Percentiles rank a stretch among this genome's conserved stretches.
phyloP scores from a whole-genome alignment of 2,329 filamentous ascomycete species.

The Cordyceps cateniannulata region DNA sequence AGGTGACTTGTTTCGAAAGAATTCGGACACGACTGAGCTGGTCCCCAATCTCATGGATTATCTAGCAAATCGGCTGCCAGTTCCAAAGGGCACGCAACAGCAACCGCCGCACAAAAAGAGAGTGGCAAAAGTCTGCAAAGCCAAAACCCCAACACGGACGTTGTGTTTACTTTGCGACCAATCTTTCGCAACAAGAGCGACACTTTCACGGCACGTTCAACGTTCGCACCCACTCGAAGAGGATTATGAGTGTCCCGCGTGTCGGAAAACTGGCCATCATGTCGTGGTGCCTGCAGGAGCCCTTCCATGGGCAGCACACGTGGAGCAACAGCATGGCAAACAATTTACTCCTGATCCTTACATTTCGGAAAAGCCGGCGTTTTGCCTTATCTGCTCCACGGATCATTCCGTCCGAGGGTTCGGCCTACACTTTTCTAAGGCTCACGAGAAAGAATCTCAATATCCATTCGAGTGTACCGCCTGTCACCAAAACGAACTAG shows the following conservation, averaged over 20 bases:
- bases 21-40: not conserved
- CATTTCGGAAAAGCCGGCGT: not conserved
- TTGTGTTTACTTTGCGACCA: not conserved
- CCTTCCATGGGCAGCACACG: not conserved
- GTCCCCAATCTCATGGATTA: not conserved
- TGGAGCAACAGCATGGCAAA: not conserved
- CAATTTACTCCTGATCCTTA: not conserved
- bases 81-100: not conserved
- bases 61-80: not conserved
- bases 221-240: not conserved
- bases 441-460: not conserved
- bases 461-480: not conserved
- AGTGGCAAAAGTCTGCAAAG: not conserved
- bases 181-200: not conserved
- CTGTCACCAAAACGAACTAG: not conserved
- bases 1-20: not conserved
- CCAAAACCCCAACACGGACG: not conserved
- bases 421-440: not conserved
- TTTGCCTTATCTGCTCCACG: not conserved
- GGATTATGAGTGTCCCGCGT: not conserved
- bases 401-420: not conserved
- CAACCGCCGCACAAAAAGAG: not conserved
- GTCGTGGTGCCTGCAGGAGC: not conserved
- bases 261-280: not conserved
- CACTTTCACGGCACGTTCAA: not conserved